Evolutionary conservation across 805 yeast species (phyloP), one percentile per base, ranked within the genome.

Genomic region (Yueomyces sp.): DNA sequence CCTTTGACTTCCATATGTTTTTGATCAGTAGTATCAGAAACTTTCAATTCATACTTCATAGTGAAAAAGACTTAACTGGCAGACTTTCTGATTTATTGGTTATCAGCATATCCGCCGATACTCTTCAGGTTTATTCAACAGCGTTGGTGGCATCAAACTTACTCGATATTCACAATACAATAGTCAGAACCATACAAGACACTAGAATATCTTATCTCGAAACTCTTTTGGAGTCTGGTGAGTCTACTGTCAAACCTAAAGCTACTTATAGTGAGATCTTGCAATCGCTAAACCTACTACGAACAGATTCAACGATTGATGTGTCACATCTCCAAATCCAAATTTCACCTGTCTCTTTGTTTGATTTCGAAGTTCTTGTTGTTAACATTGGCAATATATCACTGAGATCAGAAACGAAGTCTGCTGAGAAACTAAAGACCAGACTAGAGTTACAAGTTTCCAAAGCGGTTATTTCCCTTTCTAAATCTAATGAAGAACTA

Each of bases 1-100:
- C 87, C 0, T 77, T 90, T 52, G 97, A 92, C 57, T 86, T 78
- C 57, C 96, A 90, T 56, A 76, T 85, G 19, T 87, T 92, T 58
- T 72, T 85, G 33, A 73, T 90, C 40, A 74, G 78, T 2, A 68
- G 70, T 12, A 58, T 81, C 26, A 60, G 66, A 5, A 63, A 65
- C 1, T 63, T 77, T 28, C 63, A 70, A 9, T 60, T 81, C 12
- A 76, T 76, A 28, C 65, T 86, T 26, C 79, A 72, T 57, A 92
- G 90, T 57, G 85, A 81, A 52, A 74, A 77, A 50, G 80, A 73
- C 40, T 46, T 52, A 2, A 50, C 60, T 26, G 67, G 67, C 29
- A 56, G 68, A 27, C 60, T 67, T 40, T 74, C 77, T 28, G 95
- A 87, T 56, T 74, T 76, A 42, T 61, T 88, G 9, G 72, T 67